Percentiles rank a stretch among this genome's conserved stretches.
Conservation (phyloP, 768 basidiomycete species). For the Suillus cothurnatus region DNA sequence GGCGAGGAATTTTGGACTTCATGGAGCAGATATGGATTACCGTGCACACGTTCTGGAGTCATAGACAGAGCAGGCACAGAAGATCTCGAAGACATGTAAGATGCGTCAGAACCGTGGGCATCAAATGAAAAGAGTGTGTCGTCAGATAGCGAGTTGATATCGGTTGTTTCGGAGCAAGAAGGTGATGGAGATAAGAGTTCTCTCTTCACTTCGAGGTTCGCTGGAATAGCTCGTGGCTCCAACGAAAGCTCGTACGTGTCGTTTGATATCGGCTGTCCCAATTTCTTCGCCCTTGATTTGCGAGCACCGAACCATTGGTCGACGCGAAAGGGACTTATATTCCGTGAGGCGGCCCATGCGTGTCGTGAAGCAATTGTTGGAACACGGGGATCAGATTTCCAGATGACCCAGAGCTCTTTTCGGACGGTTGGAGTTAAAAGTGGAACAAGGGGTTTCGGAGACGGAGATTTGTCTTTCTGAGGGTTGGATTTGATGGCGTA, state of each 20-base stretch:
- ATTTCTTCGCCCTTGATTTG: conserved; percentile 25
- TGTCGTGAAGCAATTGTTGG: conserved; percentile 30
- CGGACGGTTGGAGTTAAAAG: conserved; percentile 9
- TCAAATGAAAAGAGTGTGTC: conserved; percentile 22
- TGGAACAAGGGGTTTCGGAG: neutral
- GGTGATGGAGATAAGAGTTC: conserved; percentile 9
- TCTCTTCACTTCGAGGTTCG: conserved; percentile 14
- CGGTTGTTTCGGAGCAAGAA: neutral
- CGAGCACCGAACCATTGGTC: conserved; percentile 31
- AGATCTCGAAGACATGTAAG: neutral
- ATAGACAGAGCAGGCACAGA: neutral
- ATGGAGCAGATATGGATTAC: neutral
- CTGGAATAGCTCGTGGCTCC: neutral
- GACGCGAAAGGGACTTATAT: conserved; percentile 21
- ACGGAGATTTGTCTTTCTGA: neutral
- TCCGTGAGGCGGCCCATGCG: conserved; percentile 28
- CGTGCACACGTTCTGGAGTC: neutral
- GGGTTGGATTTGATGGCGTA: neutral
- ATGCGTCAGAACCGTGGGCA: too few species aligned
- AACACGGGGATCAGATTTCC: conserved; percentile 30
- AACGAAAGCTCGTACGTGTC: conserved; percentile 27
- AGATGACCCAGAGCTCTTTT: conserved; percentile 32
- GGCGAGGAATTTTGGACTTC: neutral
- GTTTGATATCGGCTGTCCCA: conserved; percentile 18
- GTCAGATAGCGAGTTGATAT: conserved; percentile 21